Evolutionary conservation across 2,329 filamentous ascomycete genomes (phyloP).

Genomic region (Bipolaris gigantea): DNA sequence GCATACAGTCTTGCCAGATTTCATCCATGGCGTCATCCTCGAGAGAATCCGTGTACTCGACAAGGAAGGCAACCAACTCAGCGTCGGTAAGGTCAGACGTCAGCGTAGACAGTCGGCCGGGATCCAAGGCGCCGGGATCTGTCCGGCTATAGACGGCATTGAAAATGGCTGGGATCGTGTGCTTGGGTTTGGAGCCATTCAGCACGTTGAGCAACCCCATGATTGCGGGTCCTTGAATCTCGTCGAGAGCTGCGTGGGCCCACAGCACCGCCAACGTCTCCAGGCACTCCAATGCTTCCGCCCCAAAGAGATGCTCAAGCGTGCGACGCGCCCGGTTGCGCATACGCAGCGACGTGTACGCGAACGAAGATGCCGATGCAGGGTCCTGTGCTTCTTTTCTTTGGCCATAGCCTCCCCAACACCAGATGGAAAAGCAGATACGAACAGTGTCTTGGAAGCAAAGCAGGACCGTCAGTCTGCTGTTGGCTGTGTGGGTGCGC

Average conservation of each 20-base stretch:
- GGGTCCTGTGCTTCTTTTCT: constrained; percentile 62
- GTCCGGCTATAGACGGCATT: constrained; percentile 95
- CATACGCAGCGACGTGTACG: constrained; percentile 87
- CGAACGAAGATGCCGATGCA: constrained; percentile 77
- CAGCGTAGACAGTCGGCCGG: constrained; percentile 79
- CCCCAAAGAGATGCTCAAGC: constrained; percentile 88
- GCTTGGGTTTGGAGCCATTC: constrained; percentile 85
- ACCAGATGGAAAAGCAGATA: constrained; percentile 92
- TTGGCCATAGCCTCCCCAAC: constrained; percentile 74
- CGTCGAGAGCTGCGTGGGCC: constrained; percentile 58
- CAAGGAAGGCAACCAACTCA: constrained; percentile 84
- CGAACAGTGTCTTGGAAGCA: constrained; percentile 95
- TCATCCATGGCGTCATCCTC: constrained; percentile 98
- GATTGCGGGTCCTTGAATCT: constrained; percentile 64
- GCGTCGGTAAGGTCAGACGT: constrained; percentile 81
- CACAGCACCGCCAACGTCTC: constrained; percentile 89
- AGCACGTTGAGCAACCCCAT: constrained; percentile 88
- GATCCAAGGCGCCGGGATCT: constrained; percentile 78
- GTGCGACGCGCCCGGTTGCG: constrained; percentile 85
- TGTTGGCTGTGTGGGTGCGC: constrained; percentile 87
- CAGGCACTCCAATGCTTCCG: constrained; percentile 88
- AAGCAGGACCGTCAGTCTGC: constrained; percentile 87
- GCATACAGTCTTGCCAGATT: constrained; percentile 93
- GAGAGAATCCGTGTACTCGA: constrained; percentile 84
- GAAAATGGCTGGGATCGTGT: constrained; percentile 91